These are phyloP conservation scores for Canariomyces notabilis DNA, from an alignment of 2,329 filamentous ascomycete genomes.

Conservation along the genomic window DNA sequence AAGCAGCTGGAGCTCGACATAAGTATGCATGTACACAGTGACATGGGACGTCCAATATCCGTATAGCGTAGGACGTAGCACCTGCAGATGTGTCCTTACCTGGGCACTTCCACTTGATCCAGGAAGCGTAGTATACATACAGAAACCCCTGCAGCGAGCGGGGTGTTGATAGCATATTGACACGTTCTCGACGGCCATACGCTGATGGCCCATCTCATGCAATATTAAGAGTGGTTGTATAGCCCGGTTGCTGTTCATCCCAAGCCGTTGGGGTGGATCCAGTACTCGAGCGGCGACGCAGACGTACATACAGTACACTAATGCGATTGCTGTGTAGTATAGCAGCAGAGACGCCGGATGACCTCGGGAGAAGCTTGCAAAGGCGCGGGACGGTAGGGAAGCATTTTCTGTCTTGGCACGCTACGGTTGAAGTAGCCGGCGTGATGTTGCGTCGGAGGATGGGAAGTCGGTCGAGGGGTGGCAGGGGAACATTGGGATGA, in stretches of 20 bases:
- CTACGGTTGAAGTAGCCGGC: slow-evolving; percentile 10
- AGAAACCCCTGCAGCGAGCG: slow-evolving; percentile 2
- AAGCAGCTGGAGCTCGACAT: too few relatives aligned
- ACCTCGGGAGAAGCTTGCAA: too few relatives aligned
- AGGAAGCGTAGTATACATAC: background rate
- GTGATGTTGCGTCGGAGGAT: slow-evolving; percentile 15
- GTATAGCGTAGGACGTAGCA: too few relatives aligned
- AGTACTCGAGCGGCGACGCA: slow-evolving; percentile 12
- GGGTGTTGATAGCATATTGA: slow-evolving; percentile 1
- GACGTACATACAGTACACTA: background rate
- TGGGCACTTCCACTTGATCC: slow-evolving; percentile 6
- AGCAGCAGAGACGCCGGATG: too few relatives aligned
- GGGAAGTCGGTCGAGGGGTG: too few relatives aligned
- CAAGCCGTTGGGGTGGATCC: slow-evolving; percentile 16
- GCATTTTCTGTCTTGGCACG: slow-evolving; percentile 15
- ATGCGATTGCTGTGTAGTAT: too few relatives aligned
- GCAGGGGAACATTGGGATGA: background rate
- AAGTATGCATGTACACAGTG: too few relatives aligned
- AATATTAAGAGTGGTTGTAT: slow-evolving; percentile 3
- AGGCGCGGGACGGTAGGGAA: slow-evolving; percentile 1
- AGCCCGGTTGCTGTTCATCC: slow-evolving; percentile 11
- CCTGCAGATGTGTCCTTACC: too few relatives aligned
- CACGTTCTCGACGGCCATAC: slow-evolving; percentile 3
- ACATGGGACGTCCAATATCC: too few relatives aligned
- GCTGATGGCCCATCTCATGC: slow-evolving; percentile 6